Conservation (phyloP, 2,329 filamentous ascomycete species). For the Trichoderma endophyticum region DNA sequence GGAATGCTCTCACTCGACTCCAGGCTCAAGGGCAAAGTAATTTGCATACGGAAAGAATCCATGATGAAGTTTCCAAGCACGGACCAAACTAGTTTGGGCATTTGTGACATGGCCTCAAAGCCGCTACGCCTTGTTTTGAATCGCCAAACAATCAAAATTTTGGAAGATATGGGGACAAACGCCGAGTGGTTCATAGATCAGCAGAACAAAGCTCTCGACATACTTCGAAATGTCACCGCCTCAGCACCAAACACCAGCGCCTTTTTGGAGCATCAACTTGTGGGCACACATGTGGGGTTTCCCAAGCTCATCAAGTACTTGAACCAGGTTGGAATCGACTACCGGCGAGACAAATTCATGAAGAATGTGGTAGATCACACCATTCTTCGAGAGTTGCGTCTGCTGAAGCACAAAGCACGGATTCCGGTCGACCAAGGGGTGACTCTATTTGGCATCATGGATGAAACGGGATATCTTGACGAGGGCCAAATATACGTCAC, state of each 20-base stretch:
- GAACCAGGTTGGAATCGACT: conserved; percentile 57
- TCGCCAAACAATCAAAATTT: conserved; percentile 77
- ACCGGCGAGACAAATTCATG: conserved; percentile 66
- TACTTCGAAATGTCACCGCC: conserved; percentile 57
- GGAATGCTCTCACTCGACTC: conserved; percentile 73
- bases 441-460: conserved; percentile 81
- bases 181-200: conserved; percentile 59
- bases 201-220: conserved; percentile 60
- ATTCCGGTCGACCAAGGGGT: conserved; percentile 68
- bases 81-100: conserved; percentile 58
- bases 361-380: conserved; percentile 67
- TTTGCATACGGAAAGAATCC: conserved; percentile 63
- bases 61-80: conserved; percentile 75
- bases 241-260: conserved; percentile 59
- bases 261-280: conserved; percentile 61
- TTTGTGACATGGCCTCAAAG: conserved; percentile 66
- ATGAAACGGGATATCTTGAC: conserved; percentile 67
- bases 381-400: conserved; percentile 66
- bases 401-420: conserved; percentile 74
- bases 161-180: conserved; percentile 71
- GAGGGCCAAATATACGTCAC: conserved; percentile 68
- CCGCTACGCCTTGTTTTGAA: conserved; percentile 71
- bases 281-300: conserved; percentile 60
- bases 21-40: conserved; percentile 51
- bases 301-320: conserved; percentile 61